Conservation (phyloP, 805 yeast species). For the Komagataella ulmi region DNA sequence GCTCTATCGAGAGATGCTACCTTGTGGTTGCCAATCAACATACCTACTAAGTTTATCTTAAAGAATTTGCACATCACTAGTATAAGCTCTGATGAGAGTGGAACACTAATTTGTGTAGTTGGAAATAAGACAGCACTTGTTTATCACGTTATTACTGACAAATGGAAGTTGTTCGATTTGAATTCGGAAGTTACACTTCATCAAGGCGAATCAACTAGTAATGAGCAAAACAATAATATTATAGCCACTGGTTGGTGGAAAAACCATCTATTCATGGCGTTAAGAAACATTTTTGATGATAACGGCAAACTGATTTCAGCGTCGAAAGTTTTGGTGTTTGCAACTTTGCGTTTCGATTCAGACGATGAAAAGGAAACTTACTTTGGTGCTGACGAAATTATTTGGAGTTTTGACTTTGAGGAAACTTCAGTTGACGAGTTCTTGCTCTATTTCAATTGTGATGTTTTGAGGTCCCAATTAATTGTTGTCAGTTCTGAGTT, state of each 20-base stretch:
- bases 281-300: neutral
- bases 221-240: neutral
- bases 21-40: conserved; percentile 30
- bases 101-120: conserved; percentile 33
- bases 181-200: neutral
- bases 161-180: conserved; percentile 28
- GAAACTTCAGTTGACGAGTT: conserved; percentile 13
- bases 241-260: conserved; percentile 15
- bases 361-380: conserved; percentile 3
- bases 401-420: conserved; percentile 20
- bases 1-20: conserved; percentile 22
- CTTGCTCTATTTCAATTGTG: conserved; percentile 16
- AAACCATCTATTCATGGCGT: conserved; percentile 11
- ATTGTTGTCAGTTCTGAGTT: conserved; percentile 17
- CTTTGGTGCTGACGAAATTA: conserved; percentile 15
- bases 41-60: conserved; percentile 31
- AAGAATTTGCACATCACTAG: conserved; percentile 28
- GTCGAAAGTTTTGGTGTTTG: conserved; percentile 16
- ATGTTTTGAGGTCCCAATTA: conserved; percentile 13
- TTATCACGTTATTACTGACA: conserved; percentile 23
- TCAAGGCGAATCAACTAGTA: neutral
- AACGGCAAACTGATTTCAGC: conserved; percentile 8
- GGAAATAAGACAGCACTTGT: conserved; percentile 33
- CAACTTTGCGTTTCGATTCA: conserved; percentile 2
- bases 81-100: conserved; percentile 30